Conservation (phyloP, 2,329 filamentous ascomycete species). For the Neurospora sp. region DNA sequence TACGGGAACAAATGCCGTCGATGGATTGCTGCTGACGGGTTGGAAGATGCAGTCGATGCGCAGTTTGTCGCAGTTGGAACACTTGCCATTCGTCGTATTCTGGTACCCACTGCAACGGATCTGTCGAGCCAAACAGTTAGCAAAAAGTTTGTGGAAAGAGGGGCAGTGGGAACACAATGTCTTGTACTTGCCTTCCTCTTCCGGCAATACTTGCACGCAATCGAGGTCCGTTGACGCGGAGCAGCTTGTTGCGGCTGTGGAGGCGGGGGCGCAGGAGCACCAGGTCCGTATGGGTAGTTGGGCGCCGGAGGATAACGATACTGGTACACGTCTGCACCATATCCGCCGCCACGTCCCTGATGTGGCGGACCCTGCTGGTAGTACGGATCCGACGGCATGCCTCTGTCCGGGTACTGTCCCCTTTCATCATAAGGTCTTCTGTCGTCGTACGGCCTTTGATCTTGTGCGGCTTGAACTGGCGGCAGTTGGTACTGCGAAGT, state of each 20-base stretch:
- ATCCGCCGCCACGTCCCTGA: conserved; percentile 8
- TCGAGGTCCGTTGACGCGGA: conserved; percentile 48
- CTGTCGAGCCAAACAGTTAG: conserved; percentile 25
- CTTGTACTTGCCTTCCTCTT: conserved; percentile 42
- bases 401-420: conserved; percentile 5
- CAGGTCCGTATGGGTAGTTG: conserved; percentile 11
- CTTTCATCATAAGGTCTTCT: conserved; percentile 2
- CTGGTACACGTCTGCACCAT: conserved; percentile 14
- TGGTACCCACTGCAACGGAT: conserved; percentile 53
- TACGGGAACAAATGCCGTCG: conserved; percentile 49
- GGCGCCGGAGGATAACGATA: conserved; percentile 24
- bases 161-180: not conserved
- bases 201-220: conserved; percentile 51
- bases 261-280: conserved; percentile 9
- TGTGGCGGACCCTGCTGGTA: conserved; percentile 13
- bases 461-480: conserved; percentile 8
- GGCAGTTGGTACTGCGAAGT: conserved; percentile 11
- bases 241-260: conserved; percentile 39
- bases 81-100: conserved; percentile 48
- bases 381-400: conserved; percentile 7
- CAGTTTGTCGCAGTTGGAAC: conserved; percentile 51
- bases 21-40: conserved; percentile 45
- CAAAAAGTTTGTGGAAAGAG: not conserved
- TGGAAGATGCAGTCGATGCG: conserved; percentile 53
- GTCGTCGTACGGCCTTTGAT: conserved; percentile 13